Evolutionary conservation across 495 filamentous ascomycete genomes (phyloP).

Genomic region (Apodospora peruviana): DNA sequence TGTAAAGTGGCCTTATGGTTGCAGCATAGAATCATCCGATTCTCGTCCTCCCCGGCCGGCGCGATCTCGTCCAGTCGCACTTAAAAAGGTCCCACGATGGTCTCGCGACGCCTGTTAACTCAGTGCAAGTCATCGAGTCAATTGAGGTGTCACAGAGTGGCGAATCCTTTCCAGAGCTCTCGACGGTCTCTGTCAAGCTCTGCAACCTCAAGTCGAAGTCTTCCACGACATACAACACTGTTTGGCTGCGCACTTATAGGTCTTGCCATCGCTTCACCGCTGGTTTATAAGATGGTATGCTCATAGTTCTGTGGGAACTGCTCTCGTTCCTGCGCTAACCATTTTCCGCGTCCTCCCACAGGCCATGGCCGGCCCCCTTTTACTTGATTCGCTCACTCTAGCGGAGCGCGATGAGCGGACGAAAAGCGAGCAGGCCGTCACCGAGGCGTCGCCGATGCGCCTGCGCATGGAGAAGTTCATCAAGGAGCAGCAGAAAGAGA

Average conservation of each 20-base stretch:
- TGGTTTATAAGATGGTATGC: slow-evolving; percentile 30
- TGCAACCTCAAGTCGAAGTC: not conserved
- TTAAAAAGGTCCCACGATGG: slow-evolving; percentile 16
- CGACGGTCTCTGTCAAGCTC: slow-evolving; percentile 18
- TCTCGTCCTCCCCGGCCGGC: slow-evolving; percentile 3
- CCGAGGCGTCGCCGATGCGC: slow-evolving; percentile 83
- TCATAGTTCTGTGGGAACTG: too few relatives aligned
- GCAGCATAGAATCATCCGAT: slow-evolving; percentile 20
- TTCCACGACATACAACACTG: slow-evolving; percentile 6
- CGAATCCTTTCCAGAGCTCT: slow-evolving; percentile 1
- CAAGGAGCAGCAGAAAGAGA: slow-evolving; percentile 82
- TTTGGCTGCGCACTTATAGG: slow-evolving; percentile 19
- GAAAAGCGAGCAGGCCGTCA: slow-evolving; percentile 62
- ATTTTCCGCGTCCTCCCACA: too few relatives aligned
- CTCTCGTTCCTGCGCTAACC: too few relatives aligned
- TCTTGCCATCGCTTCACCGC: slow-evolving; percentile 15
- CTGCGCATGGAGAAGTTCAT: slow-evolving; percentile 95
- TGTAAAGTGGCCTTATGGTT: slow-evolving; percentile 27
- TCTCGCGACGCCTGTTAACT: slow-evolving; percentile 19
- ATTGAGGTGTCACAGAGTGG: slow-evolving; percentile 5
- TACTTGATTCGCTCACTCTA: slow-evolving; percentile 48
- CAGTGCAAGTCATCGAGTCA: slow-evolving; percentile 17
- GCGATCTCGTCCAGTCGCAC: slow-evolving; percentile 2
- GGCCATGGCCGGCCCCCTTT: slow-evolving; percentile 32
- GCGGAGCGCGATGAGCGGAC: slow-evolving; percentile 64